Conservation (phyloP, 1,284 basidiomycete species). For the Pseudozyma flocculosa region DNA sequence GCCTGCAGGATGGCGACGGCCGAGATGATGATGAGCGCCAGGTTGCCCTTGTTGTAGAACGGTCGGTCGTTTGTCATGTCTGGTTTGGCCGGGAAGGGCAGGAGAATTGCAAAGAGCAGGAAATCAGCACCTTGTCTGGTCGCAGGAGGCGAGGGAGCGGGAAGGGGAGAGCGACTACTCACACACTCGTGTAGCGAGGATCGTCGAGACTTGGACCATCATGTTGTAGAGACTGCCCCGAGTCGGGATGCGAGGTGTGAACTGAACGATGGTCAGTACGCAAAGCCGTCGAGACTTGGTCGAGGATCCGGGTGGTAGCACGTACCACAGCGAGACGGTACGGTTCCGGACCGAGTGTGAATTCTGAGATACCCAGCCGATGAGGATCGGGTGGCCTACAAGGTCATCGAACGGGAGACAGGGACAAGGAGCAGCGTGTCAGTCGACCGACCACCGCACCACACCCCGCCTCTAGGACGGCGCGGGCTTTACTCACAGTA, state of each 20-base stretch:
- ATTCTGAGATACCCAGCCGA: conserved; percentile 18
- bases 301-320: too few relatives aligned
- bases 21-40: conserved; percentile 16
- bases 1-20: conserved; percentile 19
- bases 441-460: too few relatives aligned
- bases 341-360: conserved; percentile 37
- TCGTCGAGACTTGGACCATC: conserved; percentile 33
- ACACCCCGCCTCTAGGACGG: too few relatives aligned
- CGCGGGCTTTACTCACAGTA: conserved; percentile 14
- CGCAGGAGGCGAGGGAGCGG: not conserved
- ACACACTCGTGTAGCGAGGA: conserved; percentile 32
- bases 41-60: conserved; percentile 34
- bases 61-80: conserved; percentile 32
- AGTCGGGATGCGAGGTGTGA: not conserved
- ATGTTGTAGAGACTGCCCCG: conserved; percentile 33
- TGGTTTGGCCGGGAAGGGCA: too few relatives aligned
- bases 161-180: not conserved
- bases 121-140: too few relatives aligned
- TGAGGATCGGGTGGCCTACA: conserved; percentile 20
- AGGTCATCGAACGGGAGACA: too few relatives aligned
- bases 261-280: too few relatives aligned
- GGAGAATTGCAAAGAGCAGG: not conserved
- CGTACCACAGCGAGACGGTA: conserved; percentile 20
- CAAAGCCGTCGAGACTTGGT: too few relatives aligned
- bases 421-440: too few relatives aligned